Evolutionary conservation across 2,329 filamentous ascomycete species (phyloP), one percentile per base, ranked within the genome.

Genomic region (Xylaria sp.): DNA sequence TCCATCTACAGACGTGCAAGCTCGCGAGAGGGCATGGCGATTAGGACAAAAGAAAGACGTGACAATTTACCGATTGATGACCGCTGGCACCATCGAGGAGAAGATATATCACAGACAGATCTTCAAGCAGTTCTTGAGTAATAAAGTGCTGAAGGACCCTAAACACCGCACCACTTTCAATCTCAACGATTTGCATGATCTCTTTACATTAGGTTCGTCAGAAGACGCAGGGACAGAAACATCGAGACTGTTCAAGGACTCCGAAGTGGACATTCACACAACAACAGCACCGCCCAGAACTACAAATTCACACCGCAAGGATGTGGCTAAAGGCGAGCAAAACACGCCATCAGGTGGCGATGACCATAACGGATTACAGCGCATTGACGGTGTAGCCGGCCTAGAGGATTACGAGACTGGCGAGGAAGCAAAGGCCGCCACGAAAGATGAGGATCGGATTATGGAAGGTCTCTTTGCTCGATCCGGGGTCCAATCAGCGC

Each of bases 31-130:
- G 76, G 96, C 97, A 6, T 99, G 96, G 96, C 90, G 96, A 66
- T 84, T 99, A 1, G 96, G 96, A 0, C 96, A 99, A 82, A 98
- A 97, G 80, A 91, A 92, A 63, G 94, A 97, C 57, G 96, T 99
- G 34, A 94, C 94, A 4, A 97, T 99, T 25, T 99, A 98, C 79
- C 92, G 97, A 44, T 86, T 99, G n/a, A 97, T 99, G 92, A 97
- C 94, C 3, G 94, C 95, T 5, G 96, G 96, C 1, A 99, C 97
- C 0, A 99, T 99, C 28, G 96, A 99, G 78, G 96, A 99, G 81
- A 99, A 99, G 83, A 99, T 99, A 37, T 99, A 98, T 72, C 95
- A 99, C 80, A 92, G 97, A 18, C 96, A 99, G 78, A 96, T 99
- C 60, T 99, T 97, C 85, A 99, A 99, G 81, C 95, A 98, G 75